These are phyloP conservation scores for Saprolegnia parasitica DNA, from an alignment of 352 stramenopile species.

Conservation along the genomic window DNA sequence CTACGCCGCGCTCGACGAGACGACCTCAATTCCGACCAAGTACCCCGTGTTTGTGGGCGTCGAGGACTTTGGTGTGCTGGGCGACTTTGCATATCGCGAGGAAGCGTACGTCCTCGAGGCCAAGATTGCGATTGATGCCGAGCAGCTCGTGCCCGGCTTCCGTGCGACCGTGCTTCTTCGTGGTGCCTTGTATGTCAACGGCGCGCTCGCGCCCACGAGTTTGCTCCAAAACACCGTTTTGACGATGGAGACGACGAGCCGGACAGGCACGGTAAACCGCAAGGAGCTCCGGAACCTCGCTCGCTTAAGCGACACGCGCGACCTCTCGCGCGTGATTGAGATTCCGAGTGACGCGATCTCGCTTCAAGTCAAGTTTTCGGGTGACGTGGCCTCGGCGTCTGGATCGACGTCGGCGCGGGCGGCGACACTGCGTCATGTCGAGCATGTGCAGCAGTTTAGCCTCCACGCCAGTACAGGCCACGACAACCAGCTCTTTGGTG, in stretches of 20 bases:
- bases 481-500: conserved; percentile 39
- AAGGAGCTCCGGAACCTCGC: conserved; percentile 33
- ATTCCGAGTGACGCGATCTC: conserved; percentile 28
- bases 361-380: conserved; percentile 24
- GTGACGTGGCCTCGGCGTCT: conserved; percentile 17
- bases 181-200: conserved; percentile 1
- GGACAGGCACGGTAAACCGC: conserved; percentile 32
- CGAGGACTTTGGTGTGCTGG: conserved; percentile 41
- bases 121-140: conserved; percentile 46
- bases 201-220: conserved; percentile 7
- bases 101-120: conserved; percentile 37
- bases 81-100: conserved; percentile 39
- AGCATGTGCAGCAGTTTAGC: conserved; percentile 34
- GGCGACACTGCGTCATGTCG: conserved; percentile 36
- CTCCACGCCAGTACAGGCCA: conserved; percentile 39
- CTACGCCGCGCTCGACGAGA: conserved; percentile 34
- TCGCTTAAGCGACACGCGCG: conserved; percentile 28
- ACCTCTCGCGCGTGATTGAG: conserved; percentile 7
- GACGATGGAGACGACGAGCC: conserved; percentile 31
- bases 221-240: conserved; percentile 32
- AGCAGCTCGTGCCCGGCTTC: conserved; percentile 47
- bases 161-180: conserved; percentile 7
- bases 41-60: conserved; percentile 45
- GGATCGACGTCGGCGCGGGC: conserved; percentile 32
- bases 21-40: conserved; percentile 22